Evolutionary conservation across 352 stramenopile species (phyloP), one percentile per base, ranked within the genome.

Genomic region (Phytophthora ohioensis): DNA sequence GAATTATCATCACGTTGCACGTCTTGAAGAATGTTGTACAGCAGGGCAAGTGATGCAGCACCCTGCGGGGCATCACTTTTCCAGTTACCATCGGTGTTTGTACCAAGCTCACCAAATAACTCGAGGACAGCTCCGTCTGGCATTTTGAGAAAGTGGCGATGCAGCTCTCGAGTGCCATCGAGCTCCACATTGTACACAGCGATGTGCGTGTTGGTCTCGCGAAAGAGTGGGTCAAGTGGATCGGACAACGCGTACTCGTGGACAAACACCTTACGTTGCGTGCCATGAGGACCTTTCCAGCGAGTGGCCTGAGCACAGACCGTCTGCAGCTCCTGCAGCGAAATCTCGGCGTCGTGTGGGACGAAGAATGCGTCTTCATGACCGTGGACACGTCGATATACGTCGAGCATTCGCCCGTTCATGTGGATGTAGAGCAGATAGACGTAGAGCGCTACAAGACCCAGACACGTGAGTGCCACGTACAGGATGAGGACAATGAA

Each of bases 361-460:
- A 97, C 69, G 61, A 97, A 97, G 47, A 97, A 94, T 1, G 80
- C 57, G 48, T 79, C 66, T 47, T 95, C 85, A 8, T 84, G 77
- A 8, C 73, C 87, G 63, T 96, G 85, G 8, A 97, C 60, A 21
- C 91, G 87, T 1, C 87, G 78, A 59, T 96, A 97, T 5, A 93
- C 75, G 62, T 97, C 91, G 6, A 97, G 78, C 85, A 97, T 94
- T 48, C 91, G 86, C 11, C 91, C 91, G 67, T 97, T 97, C 84
- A 96, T 94, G 82, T 97, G 91, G 5, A 95, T 73, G 57, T 93
- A 80, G 8, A 97, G 79, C 32, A 97, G 67, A 60, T 97, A 97
- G 58, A 74, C 68, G 66, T 96, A 95, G 10, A 95, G 71, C 21
- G 68, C 74, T 30, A 85, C 66, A 15, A 88, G 69, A 32, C 82